Base-by-base conservation (phyloP, 2,329 filamentous ascomycete species). In the Trichoderma polysporum region DNA sequence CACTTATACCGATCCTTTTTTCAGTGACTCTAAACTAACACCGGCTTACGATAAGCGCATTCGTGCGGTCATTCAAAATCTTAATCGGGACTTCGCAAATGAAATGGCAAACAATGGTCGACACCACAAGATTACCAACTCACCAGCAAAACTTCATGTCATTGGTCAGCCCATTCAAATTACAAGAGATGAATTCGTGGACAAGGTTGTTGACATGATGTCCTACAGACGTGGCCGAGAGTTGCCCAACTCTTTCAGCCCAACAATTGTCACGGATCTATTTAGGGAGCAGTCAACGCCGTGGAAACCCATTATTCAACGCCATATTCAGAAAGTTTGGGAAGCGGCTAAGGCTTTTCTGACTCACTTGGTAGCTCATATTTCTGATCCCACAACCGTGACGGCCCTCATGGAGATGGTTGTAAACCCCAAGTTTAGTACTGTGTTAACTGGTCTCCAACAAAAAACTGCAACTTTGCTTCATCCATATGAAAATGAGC, bases 191-290 rank as follows among this genome's bases (percentile, higher is more conserved):
- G 66, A 69, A 0, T 76, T 72, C 4, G 57, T 76, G 5, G 3
- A 68, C 2, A 68, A 74, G 0, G 70, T 77, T 17, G 66, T 68
- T 2, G 10, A 31, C 0, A 49, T 73, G 6, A 74, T 78, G 61
- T 27, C 63, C 5, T 69, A 69, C 1, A 71, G 50, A 41, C 70
- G 73, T n/a, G 75, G 74, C 2, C 76, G 82, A 5, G 89, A 91
- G 71, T 75, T 91, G 0, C 85, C 86, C 0, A 86, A 88, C 0
- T 86, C 80, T 0, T 90, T 87, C 74, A 88, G 88, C 68, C 84
- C 88, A 0, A 73, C 86, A 62, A 77, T 90, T 10, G 81, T 91
- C 0, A 77, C 79, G 0, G 84, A 89, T 25, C 73, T 91, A 0
- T 91, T 91, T 72, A 77, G 77, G 22, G 82, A 88, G 53, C 87